These are phyloP conservation scores for Pythium plurisporium DNA, from an alignment of 352 stramenopile genomes.

Conservation along the genomic window DNA sequence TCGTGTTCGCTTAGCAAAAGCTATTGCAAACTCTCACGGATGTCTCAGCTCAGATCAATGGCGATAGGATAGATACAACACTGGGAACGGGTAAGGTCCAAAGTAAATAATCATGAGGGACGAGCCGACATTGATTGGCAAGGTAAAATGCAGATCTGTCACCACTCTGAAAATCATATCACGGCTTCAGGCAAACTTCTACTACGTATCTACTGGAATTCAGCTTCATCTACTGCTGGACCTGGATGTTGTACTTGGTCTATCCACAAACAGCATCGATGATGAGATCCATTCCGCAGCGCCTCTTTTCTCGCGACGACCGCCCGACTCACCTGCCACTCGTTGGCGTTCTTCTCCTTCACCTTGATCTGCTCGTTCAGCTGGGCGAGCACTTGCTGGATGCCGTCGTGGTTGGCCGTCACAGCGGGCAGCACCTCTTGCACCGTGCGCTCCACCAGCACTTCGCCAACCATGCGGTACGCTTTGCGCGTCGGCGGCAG, in stretches of 20 bases:
- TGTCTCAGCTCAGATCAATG: neutral
- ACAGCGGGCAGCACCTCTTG: conserved; percentile 94
- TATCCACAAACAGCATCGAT: conserved; percentile 10
- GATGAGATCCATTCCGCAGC: neutral
- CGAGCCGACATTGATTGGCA: neutral
- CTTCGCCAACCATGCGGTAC: conserved; percentile 94
- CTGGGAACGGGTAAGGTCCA: neutral
- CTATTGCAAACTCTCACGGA: conserved; percentile 52
- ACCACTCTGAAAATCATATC: neutral
- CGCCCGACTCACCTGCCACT: conserved; percentile 68
- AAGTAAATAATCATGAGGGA: conserved; percentile 12
- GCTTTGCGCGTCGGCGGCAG: conserved; percentile 80
- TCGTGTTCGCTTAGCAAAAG: conserved; percentile 42
- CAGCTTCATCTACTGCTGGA: conserved; percentile 44
- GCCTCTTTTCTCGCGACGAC: no score
- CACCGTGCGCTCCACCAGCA: conserved; percentile 96
- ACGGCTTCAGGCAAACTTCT: neutral
- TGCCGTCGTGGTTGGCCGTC: conserved; percentile 69
- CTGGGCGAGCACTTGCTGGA: conserved; percentile 68
- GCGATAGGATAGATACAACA: neutral
- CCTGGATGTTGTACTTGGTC: conserved; percentile 85
- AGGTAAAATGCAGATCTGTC: neutral
- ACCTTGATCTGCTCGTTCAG: conserved; percentile 79
- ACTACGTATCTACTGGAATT: conserved; percentile 3
- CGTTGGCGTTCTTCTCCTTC: conserved; percentile 78